Evolutionary conservation across 2,329 filamentous ascomycete genomes (phyloP).

Genomic region (Madurella mycetomatis): DNA sequence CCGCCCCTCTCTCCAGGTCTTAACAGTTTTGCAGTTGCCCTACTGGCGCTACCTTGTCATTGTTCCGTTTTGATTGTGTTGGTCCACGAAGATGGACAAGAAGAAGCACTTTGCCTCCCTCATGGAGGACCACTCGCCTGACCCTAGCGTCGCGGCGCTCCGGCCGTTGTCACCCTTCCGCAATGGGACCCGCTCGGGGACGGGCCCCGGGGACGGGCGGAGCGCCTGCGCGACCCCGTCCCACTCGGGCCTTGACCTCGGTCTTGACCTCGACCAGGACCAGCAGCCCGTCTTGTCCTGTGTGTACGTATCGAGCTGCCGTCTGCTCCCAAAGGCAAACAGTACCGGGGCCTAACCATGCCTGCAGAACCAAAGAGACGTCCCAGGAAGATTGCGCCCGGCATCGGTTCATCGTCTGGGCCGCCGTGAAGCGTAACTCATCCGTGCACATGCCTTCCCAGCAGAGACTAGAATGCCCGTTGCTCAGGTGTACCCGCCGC

Average conservation of each 20-base stretch:
- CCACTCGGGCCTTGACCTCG: constrained; percentile 7
- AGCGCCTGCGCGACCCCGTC: constrained; percentile 14
- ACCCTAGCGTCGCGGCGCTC: constrained; percentile 12
- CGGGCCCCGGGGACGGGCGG: constrained; percentile 1
- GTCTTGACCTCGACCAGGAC: constrained; percentile 6
- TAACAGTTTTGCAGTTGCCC: constrained; percentile 3
- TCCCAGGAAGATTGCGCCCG: constrained; percentile 47
- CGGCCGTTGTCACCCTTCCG: constrained; percentile 18
- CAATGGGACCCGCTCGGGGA: constrained; percentile 1
- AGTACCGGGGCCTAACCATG: constrained; percentile 17
- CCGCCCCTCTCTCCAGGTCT: constrained; percentile 3
- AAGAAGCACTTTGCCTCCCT: constrained; percentile 25
- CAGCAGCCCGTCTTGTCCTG: constrained; percentile 24
- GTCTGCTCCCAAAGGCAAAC: neutral
- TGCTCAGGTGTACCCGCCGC: constrained; percentile 46
- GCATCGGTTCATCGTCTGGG: constrained; percentile 54
- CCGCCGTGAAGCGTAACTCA: constrained; percentile 50
- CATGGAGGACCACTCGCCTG: constrained; percentile 23
- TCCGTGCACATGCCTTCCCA: constrained; percentile 43
- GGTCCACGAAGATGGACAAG: constrained; percentile 21
- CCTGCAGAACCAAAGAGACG: constrained; percentile 40
- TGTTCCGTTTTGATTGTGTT: neutral
- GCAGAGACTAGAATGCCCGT: constrained; percentile 48
- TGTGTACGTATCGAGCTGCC: constrained; percentile 24
- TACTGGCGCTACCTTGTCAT: constrained; percentile 4